Base-by-base conservation (phyloP, 2,329 filamentous ascomycete species). In the Fusarium compactum region DNA sequence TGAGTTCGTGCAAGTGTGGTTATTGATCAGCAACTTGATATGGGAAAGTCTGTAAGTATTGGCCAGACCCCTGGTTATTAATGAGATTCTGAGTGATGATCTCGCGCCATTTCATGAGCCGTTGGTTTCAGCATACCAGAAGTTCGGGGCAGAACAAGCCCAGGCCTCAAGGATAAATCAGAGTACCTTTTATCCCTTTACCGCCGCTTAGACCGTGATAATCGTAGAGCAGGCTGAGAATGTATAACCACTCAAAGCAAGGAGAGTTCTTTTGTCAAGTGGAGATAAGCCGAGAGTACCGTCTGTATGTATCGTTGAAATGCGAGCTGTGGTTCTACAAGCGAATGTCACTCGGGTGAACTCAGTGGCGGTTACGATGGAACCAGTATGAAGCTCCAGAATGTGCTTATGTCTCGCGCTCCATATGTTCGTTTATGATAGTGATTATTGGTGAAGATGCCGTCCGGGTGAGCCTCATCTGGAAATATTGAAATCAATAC, bases 51-150 rank as follows among this genome's bases (percentile, higher is more conserved):
- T 53, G 24, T 38, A 38, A 38, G 43, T 27, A n/a, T 25, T 52
- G 24, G 24, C 18, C 16, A 25, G 32, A 41, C 53, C 50, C 44
- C 44, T 56, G 67, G 24, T 18, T 45, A 38, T 41, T 41, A 11
- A 45, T 48, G 14, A 50, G 34, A 58, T 68, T 51, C 43, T 52
- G 51, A 62, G 44, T 38, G 54, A 55, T 45, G 51, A 68, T 70
- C 63, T 54, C 38, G 46, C 22, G 46, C 45, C 46, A 41, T 34
- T 53, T 29, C 29, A 46, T 38, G 43, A 18, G 54, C 55, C 52
- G 34, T 56, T 38, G 56, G 61, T 51, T 58, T 54, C 51, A 45
- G 12, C 44, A 58, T 48, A 50, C 25, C 24, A 43, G 41, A 44
- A 27, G 53, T 40, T 32, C 43, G 24, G 61, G 46, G 50, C 25